Base-by-base conservation (phyloP, 2,329 filamentous ascomycete species). In the Fusarium proliferatum region DNA sequence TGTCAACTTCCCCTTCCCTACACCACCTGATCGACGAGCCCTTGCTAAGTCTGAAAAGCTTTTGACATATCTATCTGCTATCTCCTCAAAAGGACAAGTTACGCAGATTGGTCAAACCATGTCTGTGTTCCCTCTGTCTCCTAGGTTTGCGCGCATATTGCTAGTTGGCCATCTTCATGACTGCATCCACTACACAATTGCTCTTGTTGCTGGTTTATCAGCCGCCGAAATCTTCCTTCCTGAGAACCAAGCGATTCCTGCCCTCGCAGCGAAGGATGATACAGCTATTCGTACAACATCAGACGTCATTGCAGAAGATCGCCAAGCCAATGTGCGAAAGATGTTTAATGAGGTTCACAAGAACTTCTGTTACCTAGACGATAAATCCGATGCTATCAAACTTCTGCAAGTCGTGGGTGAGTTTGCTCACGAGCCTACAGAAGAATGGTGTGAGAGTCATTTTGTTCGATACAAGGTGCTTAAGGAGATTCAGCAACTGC, bases 1-100 rank as follows among this genome's bases (percentile, higher is more conserved):
- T 12, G 89, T 94, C 80, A 97, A 96, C 82, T 99, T 99, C 80
- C 96, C 97, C 1, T 99, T 98, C 80, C 96, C 96, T 8, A 98
- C 96, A 19, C 91, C 95, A 1, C 96, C 96, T 4, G 92, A 95
- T 76, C 88, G 91, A 19, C 86, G 91, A 60, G 94, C 91, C 71
- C 86, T 99, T 26, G 89, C 90, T 55, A 94, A 93, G 79, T 95
- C 96, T 1, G 96, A 99, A 83, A 94, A 92, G 78, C 87, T 98
- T 12, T 86, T 99, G 13, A 91, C 89, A 52, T 97, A 97, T 80
- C 88, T 99, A 7, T 94, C 94, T 1, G 96, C 96, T 2, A 86
- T 98, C 38, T 90, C 91, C 16, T 76, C 88, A 1, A 87, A 88
- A 15, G 94, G 94, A 1, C 89, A 92, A 76, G 91, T 98, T 23